Conservation (phyloP, 805 yeast genomes). For the Priceomyces haplophilus region DNA sequence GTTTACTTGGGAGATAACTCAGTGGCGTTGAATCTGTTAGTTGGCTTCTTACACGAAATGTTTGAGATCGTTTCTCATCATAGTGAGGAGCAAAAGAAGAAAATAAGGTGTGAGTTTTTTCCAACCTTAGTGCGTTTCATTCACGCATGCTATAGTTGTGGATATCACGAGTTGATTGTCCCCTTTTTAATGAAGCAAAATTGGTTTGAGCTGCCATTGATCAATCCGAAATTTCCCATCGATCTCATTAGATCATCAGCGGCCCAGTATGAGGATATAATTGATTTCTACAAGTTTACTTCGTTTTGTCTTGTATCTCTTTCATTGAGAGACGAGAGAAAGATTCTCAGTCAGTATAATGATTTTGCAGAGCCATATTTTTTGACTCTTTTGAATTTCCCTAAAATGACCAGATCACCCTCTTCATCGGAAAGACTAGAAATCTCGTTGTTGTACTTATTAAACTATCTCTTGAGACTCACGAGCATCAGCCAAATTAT, state of each 20-base stretch:
- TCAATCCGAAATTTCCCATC: conserved; percentile 23
- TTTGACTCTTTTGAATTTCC: conserved; percentile 20
- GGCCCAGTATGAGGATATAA: conserved; percentile 17
- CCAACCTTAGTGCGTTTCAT: conserved; percentile 16
- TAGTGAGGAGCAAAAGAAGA: conserved; percentile 1
- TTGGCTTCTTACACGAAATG: background rate
- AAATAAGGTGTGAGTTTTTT: conserved; percentile 8
- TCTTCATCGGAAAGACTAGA: conserved; percentile 24
- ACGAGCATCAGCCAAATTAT: conserved; percentile 16
- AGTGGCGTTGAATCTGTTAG: background rate
- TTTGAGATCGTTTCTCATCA: background rate
- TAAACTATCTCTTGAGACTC: conserved; percentile 22
- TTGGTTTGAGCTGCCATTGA: conserved; percentile 6
- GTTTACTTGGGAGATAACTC: conserved; percentile 1
- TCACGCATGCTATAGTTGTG: conserved; percentile 15
- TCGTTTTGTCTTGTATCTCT: conserved; percentile 26
- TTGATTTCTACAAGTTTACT: conserved; percentile 24
- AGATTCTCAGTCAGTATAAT: conserved; percentile 10
- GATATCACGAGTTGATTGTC: conserved; percentile 15
- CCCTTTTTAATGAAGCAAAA: conserved; percentile 11
- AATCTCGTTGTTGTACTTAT: conserved; percentile 24
- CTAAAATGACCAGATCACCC: conserved; percentile 14
- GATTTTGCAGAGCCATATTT: conserved; percentile 23
- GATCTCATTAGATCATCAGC: conserved; percentile 11
- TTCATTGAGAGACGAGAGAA: conserved; percentile 11